Evolutionary conservation across 768 basidiomycete genomes (phyloP).

Genomic region (Russula dissimulans): DNA sequence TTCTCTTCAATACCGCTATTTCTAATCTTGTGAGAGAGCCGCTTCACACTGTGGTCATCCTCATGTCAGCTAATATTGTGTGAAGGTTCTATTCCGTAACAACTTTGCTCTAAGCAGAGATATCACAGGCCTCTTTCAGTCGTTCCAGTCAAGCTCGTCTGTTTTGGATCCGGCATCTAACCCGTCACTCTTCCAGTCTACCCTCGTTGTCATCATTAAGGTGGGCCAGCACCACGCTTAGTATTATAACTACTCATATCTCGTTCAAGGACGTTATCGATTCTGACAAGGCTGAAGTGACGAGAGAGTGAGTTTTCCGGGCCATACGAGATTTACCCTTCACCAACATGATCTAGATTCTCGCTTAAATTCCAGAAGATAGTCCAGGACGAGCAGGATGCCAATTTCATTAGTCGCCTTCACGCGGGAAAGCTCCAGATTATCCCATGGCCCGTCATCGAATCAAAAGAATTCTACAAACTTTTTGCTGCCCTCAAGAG

Average conservation of each 20-base stretch:
- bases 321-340: background rate
- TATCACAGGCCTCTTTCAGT: conserved; percentile 52
- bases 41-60: background rate
- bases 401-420: conserved; percentile 54
- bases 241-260: background rate
- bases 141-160: conserved; percentile 49
- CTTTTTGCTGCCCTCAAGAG: conserved; percentile 41
- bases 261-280: conserved; percentile 51
- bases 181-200: conserved; percentile 51
- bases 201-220: conserved; percentile 58
- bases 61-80: background rate
- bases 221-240: conserved; percentile 22
- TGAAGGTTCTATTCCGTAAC: conserved; percentile 55
- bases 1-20: conserved; percentile 56
- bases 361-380: conserved; percentile 51
- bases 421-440: conserved; percentile 49
- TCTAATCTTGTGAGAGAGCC: conserved; percentile 42
- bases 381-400: conserved; percentile 50
- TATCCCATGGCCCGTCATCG: conserved; percentile 60
- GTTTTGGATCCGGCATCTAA: conserved; percentile 52
- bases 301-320: conserved; percentile 40
- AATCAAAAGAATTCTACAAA: conserved; percentile 50
- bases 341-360: conserved; percentile 31
- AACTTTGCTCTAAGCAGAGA: conserved; percentile 57
- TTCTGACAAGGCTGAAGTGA: conserved; percentile 49